These are phyloP conservation scores for Hanseniaspora sp. DNA, from an alignment of 1,139 yeast genomes.

Conservation along the genomic window DNA sequence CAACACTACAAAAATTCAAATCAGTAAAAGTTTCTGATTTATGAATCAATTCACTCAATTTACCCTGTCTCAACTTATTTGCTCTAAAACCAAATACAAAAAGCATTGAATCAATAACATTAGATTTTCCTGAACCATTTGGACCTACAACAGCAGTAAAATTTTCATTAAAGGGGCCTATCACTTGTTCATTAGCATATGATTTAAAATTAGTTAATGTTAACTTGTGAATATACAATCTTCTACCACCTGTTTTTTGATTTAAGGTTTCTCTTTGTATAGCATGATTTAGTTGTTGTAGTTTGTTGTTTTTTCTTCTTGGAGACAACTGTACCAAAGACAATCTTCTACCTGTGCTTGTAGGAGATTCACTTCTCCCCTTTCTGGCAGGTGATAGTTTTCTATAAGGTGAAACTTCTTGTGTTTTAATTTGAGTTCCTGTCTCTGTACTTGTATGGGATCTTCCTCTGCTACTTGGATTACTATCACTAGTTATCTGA, in stretches of 20 bases:
- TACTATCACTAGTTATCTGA: not conserved
- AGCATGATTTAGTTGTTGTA: constrained; percentile 26
- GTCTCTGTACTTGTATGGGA: not conserved
- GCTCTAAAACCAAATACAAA: constrained; percentile 98
- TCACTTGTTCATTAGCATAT: constrained; percentile 85
- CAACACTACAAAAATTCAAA: constrained; percentile 73
- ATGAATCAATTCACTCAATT: constrained; percentile 80
- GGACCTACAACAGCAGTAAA: constrained; percentile 99
- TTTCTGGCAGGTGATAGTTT: constrained; percentile 9
- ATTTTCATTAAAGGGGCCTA: constrained; percentile 89
- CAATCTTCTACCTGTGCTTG: constrained; percentile 24
- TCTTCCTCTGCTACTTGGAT: constrained; percentile 3
- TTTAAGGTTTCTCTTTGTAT: constrained; percentile 30
- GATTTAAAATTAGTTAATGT: constrained; percentile 83
- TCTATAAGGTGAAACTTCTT: constrained; percentile 12
- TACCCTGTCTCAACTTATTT: constrained; percentile 91
- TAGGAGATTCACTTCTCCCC: constrained; percentile 8
- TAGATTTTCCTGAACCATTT: constrained; percentile 95
- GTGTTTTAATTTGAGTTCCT: not conserved
- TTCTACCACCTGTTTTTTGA: constrained; percentile 21
- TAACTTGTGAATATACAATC: constrained; percentile 65
- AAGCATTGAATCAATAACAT: constrained; percentile 88
- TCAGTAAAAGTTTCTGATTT: constrained; percentile 63
- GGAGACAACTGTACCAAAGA: constrained; percentile 35
- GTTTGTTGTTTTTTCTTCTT: constrained; percentile 23